Conservation (phyloP, 2,329 filamentous ascomycete genomes). For the Rhynchosporium agropyri region DNA sequence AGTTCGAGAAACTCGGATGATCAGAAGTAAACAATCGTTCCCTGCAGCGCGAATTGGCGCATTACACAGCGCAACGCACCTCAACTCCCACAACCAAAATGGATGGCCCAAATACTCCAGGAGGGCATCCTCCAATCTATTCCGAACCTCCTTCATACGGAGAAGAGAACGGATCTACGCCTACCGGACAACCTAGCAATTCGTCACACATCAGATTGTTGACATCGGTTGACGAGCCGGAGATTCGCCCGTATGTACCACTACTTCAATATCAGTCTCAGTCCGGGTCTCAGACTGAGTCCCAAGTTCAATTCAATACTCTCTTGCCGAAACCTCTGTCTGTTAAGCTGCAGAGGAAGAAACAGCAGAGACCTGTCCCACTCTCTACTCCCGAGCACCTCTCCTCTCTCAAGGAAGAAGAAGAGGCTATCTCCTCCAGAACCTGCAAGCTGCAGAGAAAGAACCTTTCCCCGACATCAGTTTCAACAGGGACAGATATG, state of each 20-base stretch:
- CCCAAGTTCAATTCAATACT: not conserved
- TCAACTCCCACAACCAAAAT: slow-evolving; percentile 30
- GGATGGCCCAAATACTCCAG: slow-evolving; percentile 51
- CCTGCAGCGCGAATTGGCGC: slow-evolving; percentile 23
- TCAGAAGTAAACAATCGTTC: slow-evolving; percentile 26
- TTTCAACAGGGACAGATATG: slow-evolving; percentile 40
- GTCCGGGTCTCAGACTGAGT: not conserved
- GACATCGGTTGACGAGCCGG: slow-evolving; percentile 59
- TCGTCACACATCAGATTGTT: slow-evolving; percentile 61
- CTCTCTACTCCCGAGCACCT: slow-evolving; percentile 45
- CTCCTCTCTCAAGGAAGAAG: slow-evolving; percentile 45
- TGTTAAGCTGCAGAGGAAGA: slow-evolving; percentile 29
- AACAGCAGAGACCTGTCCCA: slow-evolving; percentile 16
- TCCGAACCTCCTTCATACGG: slow-evolving; percentile 57
- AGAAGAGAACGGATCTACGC: slow-evolving; percentile 51
- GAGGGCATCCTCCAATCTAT: slow-evolving; percentile 60
- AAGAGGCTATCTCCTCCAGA: slow-evolving; percentile 41
- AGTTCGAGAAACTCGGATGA: slow-evolving; percentile 17
- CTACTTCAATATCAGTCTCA: slow-evolving; percentile 25
- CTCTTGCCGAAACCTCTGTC: slow-evolving; percentile 11
- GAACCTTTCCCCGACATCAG: not conserved
- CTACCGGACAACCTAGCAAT: slow-evolving; percentile 48
- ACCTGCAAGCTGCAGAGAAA: slow-evolving; percentile 33
- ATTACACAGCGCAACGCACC: slow-evolving; percentile 26
- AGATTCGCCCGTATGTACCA: slow-evolving; percentile 58